A percentile compares a stretch with the other conserved stretches of the same genome.
Evolutionary conservation across 345 rosid genomes (phyloP).

Genomic region (Eucalyptus victrix): DNA sequence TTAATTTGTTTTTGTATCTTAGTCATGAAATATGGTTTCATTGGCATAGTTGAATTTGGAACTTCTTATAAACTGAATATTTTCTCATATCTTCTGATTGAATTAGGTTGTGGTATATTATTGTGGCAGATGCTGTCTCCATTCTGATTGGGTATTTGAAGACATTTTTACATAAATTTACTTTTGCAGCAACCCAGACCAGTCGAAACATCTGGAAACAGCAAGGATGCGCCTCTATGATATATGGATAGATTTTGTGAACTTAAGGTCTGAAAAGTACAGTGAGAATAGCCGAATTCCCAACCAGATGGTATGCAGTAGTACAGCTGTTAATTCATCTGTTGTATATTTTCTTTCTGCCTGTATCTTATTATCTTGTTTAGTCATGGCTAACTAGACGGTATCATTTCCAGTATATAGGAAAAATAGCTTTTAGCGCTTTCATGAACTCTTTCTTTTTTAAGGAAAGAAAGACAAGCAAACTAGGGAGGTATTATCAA

Average conservation of each 20-base stretch:
- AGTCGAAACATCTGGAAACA: constrained; percentile 93
- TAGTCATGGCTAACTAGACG: neutral
- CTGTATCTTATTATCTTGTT: neutral
- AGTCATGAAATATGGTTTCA: neutral
- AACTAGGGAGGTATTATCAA: neutral
- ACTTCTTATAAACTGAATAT: neutral
- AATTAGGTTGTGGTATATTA: neutral
- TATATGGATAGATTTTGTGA: constrained; percentile 90
- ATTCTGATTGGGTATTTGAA: neutral
- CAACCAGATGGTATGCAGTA: constrained; percentile 40
- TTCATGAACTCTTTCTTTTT: neutral
- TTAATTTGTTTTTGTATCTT: neutral
- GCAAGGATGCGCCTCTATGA: constrained; percentile 82
- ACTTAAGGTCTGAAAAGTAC: constrained; percentile 87
- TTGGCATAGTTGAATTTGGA: neutral
- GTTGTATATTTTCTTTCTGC: neutral
- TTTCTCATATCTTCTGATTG: neutral
- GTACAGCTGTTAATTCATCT: neutral
- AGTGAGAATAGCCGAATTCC: constrained; percentile 88
- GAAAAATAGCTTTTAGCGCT: neutral
- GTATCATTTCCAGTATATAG: neutral
- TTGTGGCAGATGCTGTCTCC: neutral
- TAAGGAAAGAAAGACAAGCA: neutral
- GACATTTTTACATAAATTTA: neutral
- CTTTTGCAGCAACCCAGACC: constrained; percentile 82